Conservation (phyloP, 768 basidiomycete genomes). For the Pleurotus salmoneostramineus region DNA sequence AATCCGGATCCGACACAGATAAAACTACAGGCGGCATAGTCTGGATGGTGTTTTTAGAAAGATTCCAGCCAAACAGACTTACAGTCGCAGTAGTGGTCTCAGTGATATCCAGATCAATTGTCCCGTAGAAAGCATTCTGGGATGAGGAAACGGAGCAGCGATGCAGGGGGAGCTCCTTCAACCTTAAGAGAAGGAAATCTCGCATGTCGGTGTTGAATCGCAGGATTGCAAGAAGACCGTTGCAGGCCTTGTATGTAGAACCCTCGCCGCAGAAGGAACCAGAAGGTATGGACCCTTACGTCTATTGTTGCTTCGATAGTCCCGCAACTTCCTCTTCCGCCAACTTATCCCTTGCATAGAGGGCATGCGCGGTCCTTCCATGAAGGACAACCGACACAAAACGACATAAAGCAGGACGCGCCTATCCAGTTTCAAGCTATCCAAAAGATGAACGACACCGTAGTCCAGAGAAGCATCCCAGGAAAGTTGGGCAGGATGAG, state of each 20-base stretch:
- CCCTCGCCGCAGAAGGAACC: too few relatives aligned
- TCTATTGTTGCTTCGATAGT: neutral
- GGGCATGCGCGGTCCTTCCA: constrained; percentile 1
- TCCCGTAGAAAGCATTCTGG: constrained; percentile 30
- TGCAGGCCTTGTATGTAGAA: too few relatives aligned
- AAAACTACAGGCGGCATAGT: constrained; percentile 30
- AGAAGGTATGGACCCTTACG: neutral
- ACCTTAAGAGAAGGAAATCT: too few relatives aligned
- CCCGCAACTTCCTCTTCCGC: constrained; percentile 16
- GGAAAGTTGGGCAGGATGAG: constrained; percentile 59
- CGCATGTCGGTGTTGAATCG: too few relatives aligned
- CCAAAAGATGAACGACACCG: constrained; percentile 9
- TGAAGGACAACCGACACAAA: too few relatives aligned
- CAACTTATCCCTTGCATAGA: constrained; percentile 21
- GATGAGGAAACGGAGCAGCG: neutral
- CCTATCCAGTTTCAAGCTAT: too few relatives aligned
- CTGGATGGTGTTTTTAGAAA: neutral
- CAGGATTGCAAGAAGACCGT: too few relatives aligned
- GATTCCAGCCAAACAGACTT: constrained; percentile 16
- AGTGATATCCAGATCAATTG: constrained; percentile 61
- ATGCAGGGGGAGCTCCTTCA: neutral
- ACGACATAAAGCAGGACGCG: too few relatives aligned
- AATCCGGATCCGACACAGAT: constrained; percentile 54
- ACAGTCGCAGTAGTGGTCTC: constrained; percentile 59
- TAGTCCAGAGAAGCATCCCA: constrained; percentile 25